Evolutionary conservation across 345 rosid genomes (phyloP).

Genomic region (Melaleuca quinquenervia): DNA sequence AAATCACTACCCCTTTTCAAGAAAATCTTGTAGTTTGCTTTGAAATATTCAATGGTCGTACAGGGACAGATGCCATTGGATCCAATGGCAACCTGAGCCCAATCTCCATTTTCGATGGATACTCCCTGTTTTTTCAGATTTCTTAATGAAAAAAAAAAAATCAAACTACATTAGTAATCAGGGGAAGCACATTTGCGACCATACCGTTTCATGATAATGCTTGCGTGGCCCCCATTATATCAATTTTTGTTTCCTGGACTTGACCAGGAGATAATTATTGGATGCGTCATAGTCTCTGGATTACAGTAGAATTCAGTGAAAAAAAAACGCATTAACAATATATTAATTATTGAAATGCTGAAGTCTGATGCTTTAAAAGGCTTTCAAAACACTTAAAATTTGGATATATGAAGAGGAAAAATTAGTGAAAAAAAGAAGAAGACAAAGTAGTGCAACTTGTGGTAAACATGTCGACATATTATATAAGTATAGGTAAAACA

Average conservation of each 20-base stretch:
- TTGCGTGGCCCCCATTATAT: not conserved
- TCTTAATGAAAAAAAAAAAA: not conserved
- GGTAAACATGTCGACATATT: not conserved
- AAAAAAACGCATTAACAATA: not conserved
- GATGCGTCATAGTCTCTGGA: not conserved
- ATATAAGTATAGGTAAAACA: not conserved
- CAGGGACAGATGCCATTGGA: constrained; percentile 4
- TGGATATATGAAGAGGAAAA: not conserved
- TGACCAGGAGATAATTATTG: not conserved
- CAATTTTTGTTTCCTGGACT: not conserved
- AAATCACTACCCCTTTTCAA: not conserved
- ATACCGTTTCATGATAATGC: not conserved
- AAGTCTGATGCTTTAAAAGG: not conserved
- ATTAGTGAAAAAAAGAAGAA: not conserved
- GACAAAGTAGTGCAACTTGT: not conserved
- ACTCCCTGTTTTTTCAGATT: not conserved
- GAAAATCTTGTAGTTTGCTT: not conserved
- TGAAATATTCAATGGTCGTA: not conserved
- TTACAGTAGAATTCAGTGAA: not conserved
- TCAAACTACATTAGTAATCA: not conserved
- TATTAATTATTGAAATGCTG: not conserved
- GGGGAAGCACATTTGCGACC: not conserved
- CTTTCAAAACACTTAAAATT: not conserved
- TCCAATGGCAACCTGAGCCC: not conserved
- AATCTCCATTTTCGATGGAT: not conserved